A percentile compares a stretch with the other conserved stretches of the same genome.
Conservation (phyloP, 2,329 filamentous ascomycete species). For the Penicillium sp. region DNA sequence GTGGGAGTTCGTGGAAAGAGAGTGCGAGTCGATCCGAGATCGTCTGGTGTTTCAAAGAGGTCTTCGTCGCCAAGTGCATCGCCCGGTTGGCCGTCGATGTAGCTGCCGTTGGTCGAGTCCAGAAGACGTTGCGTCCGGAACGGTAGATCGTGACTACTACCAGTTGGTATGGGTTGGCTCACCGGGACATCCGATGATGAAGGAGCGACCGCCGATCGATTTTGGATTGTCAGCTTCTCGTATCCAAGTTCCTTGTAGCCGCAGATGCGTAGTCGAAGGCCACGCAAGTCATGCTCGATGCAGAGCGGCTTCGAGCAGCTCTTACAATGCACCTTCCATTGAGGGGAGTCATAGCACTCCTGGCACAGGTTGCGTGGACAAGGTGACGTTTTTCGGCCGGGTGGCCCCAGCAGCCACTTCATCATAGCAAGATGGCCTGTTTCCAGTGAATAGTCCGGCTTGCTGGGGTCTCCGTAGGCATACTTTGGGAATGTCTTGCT, state of each 20-base stretch:
- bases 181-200: constrained; percentile 18
- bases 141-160: constrained; percentile 35
- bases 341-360: constrained; percentile 61
- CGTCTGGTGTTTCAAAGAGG: constrained; percentile 22
- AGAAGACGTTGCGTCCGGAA: constrained; percentile 34
- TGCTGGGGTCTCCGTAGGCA: constrained; percentile 45
- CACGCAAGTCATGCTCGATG: constrained; percentile 64
- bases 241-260: constrained; percentile 59
- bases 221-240: constrained; percentile 51
- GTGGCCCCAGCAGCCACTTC: constrained; percentile 53
- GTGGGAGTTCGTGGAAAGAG: constrained; percentile 34
- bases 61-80: constrained; percentile 32
- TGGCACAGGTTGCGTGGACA: constrained; percentile 62
- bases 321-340: constrained; percentile 64
- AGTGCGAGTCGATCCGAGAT: constrained; percentile 21
- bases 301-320: constrained; percentile 61
- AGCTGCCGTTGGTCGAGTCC: constrained; percentile 40
- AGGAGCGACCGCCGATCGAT: constrained; percentile 21
- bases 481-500: constrained; percentile 45
- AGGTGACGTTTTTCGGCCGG: constrained; percentile 50
- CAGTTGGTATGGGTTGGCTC: constrained; percentile 17
- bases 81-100: constrained; percentile 38
- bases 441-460: constrained; percentile 44
- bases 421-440: constrained; percentile 48
- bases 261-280: constrained; percentile 60